These are phyloP conservation scores for Beauveria bassiana DNA, from an alignment of 2,329 filamentous ascomycete species.

Conservation along the genomic window DNA sequence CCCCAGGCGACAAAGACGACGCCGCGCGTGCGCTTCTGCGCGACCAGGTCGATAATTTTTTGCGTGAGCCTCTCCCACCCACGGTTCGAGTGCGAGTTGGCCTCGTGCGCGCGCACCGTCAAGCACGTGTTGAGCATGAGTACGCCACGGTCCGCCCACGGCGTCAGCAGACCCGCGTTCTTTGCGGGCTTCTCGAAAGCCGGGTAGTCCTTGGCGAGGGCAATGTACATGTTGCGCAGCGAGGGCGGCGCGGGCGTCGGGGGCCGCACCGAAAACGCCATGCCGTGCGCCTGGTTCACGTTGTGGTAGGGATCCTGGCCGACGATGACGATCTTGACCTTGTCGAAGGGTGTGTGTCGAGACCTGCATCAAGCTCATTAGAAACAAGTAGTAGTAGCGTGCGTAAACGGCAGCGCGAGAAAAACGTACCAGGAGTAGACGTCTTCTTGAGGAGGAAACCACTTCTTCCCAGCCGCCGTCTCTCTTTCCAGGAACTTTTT, in stretches of 20 bases:
- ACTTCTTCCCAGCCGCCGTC: constrained; percentile 61
- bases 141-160: constrained; percentile 91
- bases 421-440: constrained; percentile 80
- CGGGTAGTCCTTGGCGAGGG: constrained; percentile 82
- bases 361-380: constrained; percentile 56
- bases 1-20: constrained; percentile 98
- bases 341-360: constrained; percentile 79
- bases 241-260: constrained; percentile 85
- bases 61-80: constrained; percentile 96
- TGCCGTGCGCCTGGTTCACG: constrained; percentile 86
- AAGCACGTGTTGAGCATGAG: constrained; percentile 91
- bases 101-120: constrained; percentile 82
- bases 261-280: constrained; percentile 89
- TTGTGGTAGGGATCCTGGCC: constrained; percentile 98
- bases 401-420: background rate
- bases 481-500: constrained; percentile 84
- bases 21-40: constrained; percentile 64
- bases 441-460: constrained; percentile 82
- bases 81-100: constrained; percentile 75
- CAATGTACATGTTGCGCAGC: constrained; percentile 87
- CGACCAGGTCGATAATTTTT: constrained; percentile 80
- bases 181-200: constrained; percentile 67
- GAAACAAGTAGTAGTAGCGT: constrained; percentile 1
- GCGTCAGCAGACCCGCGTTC: constrained; percentile 73
- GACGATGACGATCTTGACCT: constrained; percentile 85